Percentiles rank a stretch among this genome's conserved stretches.
Evolutionary conservation across 2,329 filamentous ascomycete species (phyloP).

Genomic region (Penicillium sp.): DNA sequence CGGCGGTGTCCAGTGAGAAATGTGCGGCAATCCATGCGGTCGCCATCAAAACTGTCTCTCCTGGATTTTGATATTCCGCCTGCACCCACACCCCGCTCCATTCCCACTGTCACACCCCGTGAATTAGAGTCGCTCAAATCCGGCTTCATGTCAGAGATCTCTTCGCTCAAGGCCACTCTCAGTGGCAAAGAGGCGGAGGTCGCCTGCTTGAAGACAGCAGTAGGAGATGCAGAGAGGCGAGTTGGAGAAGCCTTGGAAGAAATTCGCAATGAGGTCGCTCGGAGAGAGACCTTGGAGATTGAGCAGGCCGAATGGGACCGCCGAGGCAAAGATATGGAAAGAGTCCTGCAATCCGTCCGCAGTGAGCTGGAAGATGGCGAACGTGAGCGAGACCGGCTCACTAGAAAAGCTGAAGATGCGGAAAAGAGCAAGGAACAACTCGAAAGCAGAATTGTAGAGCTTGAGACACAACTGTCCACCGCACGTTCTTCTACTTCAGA

Average conservation of each 20-base stretch:
- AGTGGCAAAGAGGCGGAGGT: slow-evolving; percentile 93
- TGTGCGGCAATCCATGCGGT: slow-evolving; percentile 35
- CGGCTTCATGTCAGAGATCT: slow-evolving; percentile 86
- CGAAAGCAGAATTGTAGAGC: slow-evolving; percentile 47
- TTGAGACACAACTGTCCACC: slow-evolving; percentile 48
- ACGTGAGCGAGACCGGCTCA: slow-evolving; percentile 76
- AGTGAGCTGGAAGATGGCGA: slow-evolving; percentile 77
- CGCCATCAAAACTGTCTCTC: slow-evolving; percentile 62
- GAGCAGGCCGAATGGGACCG: slow-evolving; percentile 84
- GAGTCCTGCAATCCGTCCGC: slow-evolving; percentile 73
- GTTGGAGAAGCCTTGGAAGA: slow-evolving; percentile 84
- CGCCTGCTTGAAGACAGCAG: slow-evolving; percentile 78
- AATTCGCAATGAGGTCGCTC: slow-evolving; percentile 71
- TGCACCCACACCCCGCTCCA: slow-evolving; percentile 83
- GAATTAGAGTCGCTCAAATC: slow-evolving; percentile 94
- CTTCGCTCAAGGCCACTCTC: slow-evolving; percentile 85
- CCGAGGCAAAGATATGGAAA: slow-evolving; percentile 81
- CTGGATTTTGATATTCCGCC: slow-evolving; percentile 94
- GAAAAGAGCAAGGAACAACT: slow-evolving; percentile 59
- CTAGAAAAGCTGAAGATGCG: slow-evolving; percentile 72
- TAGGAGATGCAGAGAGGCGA: slow-evolving; percentile 86
- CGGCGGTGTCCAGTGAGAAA: slow-evolving; percentile 47
- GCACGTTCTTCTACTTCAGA: slow-evolving; percentile 34
- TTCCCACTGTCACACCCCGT: slow-evolving; percentile 86
- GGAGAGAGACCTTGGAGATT: slow-evolving; percentile 69